Conservation (phyloP, 495 filamentous ascomycete genomes). For the Penicillium dipodomyicola region DNA sequence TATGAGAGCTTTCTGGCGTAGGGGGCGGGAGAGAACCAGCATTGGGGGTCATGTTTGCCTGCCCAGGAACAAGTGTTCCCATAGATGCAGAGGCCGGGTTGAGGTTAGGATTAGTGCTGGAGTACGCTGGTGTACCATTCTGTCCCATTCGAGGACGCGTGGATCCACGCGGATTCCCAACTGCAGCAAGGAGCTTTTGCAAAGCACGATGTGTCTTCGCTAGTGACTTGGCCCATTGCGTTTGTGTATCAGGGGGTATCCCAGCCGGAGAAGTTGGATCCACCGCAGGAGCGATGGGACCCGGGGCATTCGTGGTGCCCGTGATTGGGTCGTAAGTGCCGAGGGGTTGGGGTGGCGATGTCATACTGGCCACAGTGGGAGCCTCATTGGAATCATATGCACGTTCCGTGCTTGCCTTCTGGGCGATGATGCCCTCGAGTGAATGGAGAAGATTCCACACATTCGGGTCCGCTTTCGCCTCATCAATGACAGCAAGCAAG, state of each 20-base stretch:
- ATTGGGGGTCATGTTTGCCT: slow-evolving; percentile 37
- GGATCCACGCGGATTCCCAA: slow-evolving; percentile 26
- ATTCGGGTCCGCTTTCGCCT: slow-evolving; percentile 39
- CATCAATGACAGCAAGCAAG: slow-evolving; percentile 46
- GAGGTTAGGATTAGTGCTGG: slow-evolving; percentile 10
- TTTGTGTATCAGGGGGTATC: slow-evolving; percentile 35
- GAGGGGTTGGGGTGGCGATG: slow-evolving; percentile 21
- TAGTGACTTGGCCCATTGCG: slow-evolving; percentile 49
- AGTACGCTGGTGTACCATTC: slow-evolving; percentile 12
- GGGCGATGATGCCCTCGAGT: slow-evolving; percentile 45
- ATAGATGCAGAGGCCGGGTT: slow-evolving; percentile 12
- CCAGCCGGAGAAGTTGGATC: slow-evolving; percentile 31
- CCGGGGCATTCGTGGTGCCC: slow-evolving; percentile 30
- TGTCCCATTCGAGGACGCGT: slow-evolving; percentile 10
- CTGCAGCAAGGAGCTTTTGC: slow-evolving; percentile 45
- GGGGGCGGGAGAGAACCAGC: slow-evolving; percentile 44
- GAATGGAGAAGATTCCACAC: slow-evolving; percentile 42
- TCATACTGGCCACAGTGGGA: slow-evolving; percentile 17
- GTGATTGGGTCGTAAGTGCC: slow-evolving; percentile 33
- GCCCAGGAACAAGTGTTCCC: slow-evolving; percentile 19
- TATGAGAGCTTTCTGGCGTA: slow-evolving; percentile 49
- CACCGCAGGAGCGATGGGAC: slow-evolving; percentile 21
- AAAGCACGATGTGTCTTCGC: slow-evolving; percentile 48
- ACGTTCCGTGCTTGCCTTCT: slow-evolving; percentile 40
- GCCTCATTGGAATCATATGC: slow-evolving; percentile 26